These are phyloP conservation scores for Gnomoniopsis sp. DNA, from an alignment of 2,329 filamentous ascomycete species.

Conservation along the genomic window DNA sequence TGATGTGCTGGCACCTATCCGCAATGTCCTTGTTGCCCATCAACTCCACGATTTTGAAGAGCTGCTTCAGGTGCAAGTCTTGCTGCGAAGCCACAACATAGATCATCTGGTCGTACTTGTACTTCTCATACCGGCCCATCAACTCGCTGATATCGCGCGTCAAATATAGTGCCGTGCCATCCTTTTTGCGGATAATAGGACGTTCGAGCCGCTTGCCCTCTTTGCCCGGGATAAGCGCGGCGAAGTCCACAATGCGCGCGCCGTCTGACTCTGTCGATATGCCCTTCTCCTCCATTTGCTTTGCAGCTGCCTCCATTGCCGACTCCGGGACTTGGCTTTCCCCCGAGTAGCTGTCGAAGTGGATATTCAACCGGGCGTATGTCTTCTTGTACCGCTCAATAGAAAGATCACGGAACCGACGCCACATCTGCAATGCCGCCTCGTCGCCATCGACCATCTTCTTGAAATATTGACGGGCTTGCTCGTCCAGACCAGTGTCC, in stretches of 20 bases:
- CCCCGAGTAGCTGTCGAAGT: conserved; percentile 70
- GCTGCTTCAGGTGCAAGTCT: conserved; percentile 68
- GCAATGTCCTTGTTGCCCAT: conserved; percentile 67
- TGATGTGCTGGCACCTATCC: conserved; percentile 68
- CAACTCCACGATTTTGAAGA: conserved; percentile 74
- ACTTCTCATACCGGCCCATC: conserved; percentile 59
- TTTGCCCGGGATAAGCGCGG: conserved; percentile 63
- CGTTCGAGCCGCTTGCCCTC: conserved; percentile 67
- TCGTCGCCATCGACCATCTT: conserved; percentile 67
- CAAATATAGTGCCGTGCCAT: conserved; percentile 74
- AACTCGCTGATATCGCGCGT: conserved; percentile 76
- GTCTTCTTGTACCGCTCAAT: conserved; percentile 65
- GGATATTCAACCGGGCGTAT: conserved; percentile 68
- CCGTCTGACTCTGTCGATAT: conserved; percentile 70
- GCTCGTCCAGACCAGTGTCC: conserved; percentile 59
- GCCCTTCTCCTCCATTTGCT: conserved; percentile 59
- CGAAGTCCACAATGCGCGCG: conserved; percentile 69
- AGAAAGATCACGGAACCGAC: conserved; percentile 62
- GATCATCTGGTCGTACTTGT: conserved; percentile 74
- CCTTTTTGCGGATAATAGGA: conserved; percentile 68
- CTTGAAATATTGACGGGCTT: conserved; percentile 70
- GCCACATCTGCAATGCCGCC: conserved; percentile 59
- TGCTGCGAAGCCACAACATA: conserved; percentile 74
- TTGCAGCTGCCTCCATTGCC: conserved; percentile 62
- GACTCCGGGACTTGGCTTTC: conserved; percentile 69